A percentile compares a stretch with the other conserved stretches of the same genome.
Evolutionary conservation across 169 alveolate genomes (phyloP).

Genomic region (Besnoitia besnoiti): DNA sequence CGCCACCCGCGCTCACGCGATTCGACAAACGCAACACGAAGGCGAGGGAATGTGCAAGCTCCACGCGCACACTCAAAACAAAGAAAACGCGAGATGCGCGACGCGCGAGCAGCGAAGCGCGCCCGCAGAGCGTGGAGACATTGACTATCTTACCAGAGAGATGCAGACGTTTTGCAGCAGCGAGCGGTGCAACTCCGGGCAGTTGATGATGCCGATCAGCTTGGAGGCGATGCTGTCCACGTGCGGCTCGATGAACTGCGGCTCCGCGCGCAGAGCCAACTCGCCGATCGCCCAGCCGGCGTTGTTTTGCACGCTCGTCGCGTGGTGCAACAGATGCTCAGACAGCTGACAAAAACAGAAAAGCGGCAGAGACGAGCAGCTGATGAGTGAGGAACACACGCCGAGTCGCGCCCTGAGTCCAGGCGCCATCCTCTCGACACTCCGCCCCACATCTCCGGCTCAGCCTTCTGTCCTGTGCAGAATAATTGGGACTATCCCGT

Average conservation of each 20-base stretch:
- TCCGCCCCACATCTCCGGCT: too few relatives aligned
- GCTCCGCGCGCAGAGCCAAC: slow-evolving; percentile 73
- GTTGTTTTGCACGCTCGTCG: slow-evolving; percentile 82
- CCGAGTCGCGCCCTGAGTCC: too few relatives aligned
- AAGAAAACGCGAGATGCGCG: not conserved
- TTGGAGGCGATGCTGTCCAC: slow-evolving; percentile 76
- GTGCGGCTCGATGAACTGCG: slow-evolving; percentile 76
- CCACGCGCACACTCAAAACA: not conserved
- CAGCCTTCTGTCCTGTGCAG: too few relatives aligned
- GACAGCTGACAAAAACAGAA: not conserved
- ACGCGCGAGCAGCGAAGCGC: not conserved
- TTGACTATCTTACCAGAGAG: slow-evolving; percentile 78
- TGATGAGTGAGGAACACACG: too few relatives aligned
- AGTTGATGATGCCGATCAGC: slow-evolving; percentile 69
- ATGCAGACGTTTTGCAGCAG: slow-evolving; percentile 81
- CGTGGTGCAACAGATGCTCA: slow-evolving; percentile 72
- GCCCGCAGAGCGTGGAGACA: not conserved
- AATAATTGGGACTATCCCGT: too few relatives aligned
- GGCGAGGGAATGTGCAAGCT: not conserved
- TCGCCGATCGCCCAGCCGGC: slow-evolving; percentile 91
- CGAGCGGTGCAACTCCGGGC: slow-evolving; percentile 72
- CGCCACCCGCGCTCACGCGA: too few relatives aligned
- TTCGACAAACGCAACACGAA: too few relatives aligned
- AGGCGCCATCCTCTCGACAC: too few relatives aligned
- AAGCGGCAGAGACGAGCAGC: too few relatives aligned